Percentiles rank a stretch among this genome's conserved stretches.
phyloP scores from a whole-genome alignment of 805 yeast genomes.

The Helenozyma baotianmanensis region DNA sequence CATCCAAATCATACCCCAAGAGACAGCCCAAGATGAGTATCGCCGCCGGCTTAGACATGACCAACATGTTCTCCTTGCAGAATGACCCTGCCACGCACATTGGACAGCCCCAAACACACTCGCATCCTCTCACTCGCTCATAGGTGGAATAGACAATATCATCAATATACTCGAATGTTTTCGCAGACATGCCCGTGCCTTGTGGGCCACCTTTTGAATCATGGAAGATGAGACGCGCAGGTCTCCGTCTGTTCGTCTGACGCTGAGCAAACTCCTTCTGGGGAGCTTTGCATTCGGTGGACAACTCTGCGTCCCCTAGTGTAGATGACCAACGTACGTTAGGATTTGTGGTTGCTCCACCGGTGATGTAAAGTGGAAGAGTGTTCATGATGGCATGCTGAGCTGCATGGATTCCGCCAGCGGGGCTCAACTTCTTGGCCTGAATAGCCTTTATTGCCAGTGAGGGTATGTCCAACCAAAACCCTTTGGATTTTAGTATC shows the following conservation, averaged over 20 bases:
- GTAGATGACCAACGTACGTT: conserved; percentile 26
- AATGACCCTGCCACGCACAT: conserved; percentile 79
- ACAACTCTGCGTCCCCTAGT: conserved; percentile 53
- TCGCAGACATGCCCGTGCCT: conserved; percentile 76
- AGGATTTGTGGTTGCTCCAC: conserved; percentile 52
- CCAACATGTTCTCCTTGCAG: conserved; percentile 78
- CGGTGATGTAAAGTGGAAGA: conserved; percentile 66
- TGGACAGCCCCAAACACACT: conserved; percentile 76
- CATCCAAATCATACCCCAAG: conserved; percentile 49
- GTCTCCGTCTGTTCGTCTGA: conserved; percentile 69
- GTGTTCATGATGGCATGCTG: conserved; percentile 84
- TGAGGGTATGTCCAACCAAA: conserved; percentile 86
- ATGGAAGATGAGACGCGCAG: conserved; percentile 79
- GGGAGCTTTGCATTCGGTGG: conserved; percentile 96
- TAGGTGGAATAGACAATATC: conserved; percentile 59
- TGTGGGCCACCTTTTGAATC: conserved; percentile 78
- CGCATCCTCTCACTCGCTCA: conserved; percentile 57
- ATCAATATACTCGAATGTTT: conserved; percentile 76
- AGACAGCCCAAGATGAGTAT: conserved; percentile 60
- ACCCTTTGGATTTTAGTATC: conserved; percentile 63
- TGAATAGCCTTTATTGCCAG: conserved; percentile 56
- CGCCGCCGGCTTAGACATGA: conserved; percentile 85
- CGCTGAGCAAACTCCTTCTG: conserved; percentile 87
- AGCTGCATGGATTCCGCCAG: conserved; percentile 96
- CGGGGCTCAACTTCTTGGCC: conserved; percentile 57